Percentiles rank a stretch among this genome's conserved stretches.
These are phyloP conservation scores for Lentinula detonsa DNA, from an alignment of 768 basidiomycete species.

Conservation along the genomic window DNA sequence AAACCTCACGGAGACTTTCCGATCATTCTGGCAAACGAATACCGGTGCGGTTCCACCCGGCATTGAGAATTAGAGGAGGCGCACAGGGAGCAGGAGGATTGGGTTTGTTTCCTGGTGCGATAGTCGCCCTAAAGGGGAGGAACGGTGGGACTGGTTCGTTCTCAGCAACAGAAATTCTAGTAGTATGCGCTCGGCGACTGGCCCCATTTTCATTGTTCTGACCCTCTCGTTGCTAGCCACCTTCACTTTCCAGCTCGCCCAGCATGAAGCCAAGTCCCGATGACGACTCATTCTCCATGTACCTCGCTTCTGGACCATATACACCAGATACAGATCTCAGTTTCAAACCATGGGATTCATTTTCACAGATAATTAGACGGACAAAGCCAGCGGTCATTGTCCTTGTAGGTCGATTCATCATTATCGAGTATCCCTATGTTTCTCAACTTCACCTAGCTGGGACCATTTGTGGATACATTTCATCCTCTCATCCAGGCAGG, in stretches of 20 bases:
- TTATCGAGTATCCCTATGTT: background rate
- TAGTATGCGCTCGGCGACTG: conserved; percentile 44
- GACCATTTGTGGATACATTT: conserved; percentile 81
- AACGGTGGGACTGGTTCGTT: conserved; percentile 92
- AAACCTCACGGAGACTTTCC: conserved; percentile 68
- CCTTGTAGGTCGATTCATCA: conserved; percentile 43
- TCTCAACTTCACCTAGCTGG: conserved; percentile 46
- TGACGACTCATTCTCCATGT: conserved; percentile 54
- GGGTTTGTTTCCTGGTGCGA: conserved; percentile 83
- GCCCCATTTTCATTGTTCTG: background rate
- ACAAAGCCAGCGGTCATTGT: conserved; percentile 73
- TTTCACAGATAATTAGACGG: conserved; percentile 56
- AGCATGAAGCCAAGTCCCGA: conserved; percentile 32
- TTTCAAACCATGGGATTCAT: conserved; percentile 63
- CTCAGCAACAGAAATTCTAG: conserved; percentile 71
- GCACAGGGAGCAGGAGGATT: conserved; percentile 55
- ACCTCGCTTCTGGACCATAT: conserved; percentile 82
- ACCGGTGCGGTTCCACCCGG: conserved; percentile 63
- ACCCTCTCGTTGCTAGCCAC: conserved; percentile 41
- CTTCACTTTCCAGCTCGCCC: conserved; percentile 41
- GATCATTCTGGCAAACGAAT: conserved; percentile 60
- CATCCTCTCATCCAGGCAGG: conserved; percentile 76
- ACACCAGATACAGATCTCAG: conserved; percentile 66
- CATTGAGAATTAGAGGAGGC: conserved; percentile 60
- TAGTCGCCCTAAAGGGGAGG: conserved; percentile 79